Conservation (phyloP, 495 filamentous ascomycete species). For the Cudoniella acicularis region DNA sequence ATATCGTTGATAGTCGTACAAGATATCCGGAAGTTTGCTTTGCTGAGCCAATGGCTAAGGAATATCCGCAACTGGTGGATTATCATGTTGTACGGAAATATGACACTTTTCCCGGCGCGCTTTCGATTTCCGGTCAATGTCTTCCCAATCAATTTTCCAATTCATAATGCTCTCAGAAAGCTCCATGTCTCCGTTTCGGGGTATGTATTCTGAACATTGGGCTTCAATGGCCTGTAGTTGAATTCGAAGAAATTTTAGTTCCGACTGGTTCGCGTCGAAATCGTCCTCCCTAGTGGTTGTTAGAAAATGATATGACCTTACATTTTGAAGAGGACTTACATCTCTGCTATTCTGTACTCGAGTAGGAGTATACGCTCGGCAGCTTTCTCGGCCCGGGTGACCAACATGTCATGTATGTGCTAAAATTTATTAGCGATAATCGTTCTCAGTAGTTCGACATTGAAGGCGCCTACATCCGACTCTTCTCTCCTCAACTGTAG, state of each 20-base stretch:
- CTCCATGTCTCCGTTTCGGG: constrained; percentile 20
- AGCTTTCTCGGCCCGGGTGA: constrained; percentile 47
- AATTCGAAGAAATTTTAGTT: constrained; percentile 49
- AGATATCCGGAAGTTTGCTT: too few relatives aligned
- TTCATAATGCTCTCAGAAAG: constrained; percentile 27
- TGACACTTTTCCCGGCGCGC: constrained; percentile 16
- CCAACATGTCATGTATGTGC: constrained; percentile 50
- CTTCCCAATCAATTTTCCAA: constrained; percentile 29
- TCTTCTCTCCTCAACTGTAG: constrained; percentile 45
- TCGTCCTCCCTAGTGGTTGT: constrained; percentile 31
- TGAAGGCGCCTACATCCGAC: constrained; percentile 37
- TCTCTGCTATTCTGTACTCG: constrained; percentile 41
- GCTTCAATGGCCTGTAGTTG: constrained; percentile 51
- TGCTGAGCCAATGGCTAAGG: too few relatives aligned
- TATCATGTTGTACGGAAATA: not conserved
- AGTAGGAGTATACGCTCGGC: constrained; percentile 48
- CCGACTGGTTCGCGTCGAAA: constrained; percentile 34
- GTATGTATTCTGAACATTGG: constrained; percentile 39
- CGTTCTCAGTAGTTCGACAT: not conserved
- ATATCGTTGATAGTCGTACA: too few relatives aligned
- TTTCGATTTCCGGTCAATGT: constrained; percentile 22
- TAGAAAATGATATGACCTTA: not conserved
- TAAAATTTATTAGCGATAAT: constrained; percentile 19
- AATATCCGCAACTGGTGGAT: too few relatives aligned
- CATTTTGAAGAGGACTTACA: constrained; percentile 32